phyloP scores from a whole-genome alignment of 179 eudicot species.

The Patellifolia procumbens region DNA sequence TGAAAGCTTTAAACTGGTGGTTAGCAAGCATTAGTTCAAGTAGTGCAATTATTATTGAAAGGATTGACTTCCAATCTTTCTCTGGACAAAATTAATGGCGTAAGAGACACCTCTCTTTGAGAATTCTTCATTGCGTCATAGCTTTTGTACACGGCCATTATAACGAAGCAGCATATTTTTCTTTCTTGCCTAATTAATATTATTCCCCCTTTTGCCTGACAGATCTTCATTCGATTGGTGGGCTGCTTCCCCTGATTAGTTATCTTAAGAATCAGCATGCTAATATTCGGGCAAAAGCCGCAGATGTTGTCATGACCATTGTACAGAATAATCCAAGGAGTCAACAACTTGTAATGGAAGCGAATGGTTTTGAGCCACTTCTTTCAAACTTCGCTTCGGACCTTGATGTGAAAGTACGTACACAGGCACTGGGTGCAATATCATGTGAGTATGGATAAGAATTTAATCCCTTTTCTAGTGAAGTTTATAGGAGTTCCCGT shows the following conservation, averaged over 20 bases:
- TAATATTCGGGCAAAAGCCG: conserved; percentile 88
- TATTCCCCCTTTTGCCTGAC: conserved; percentile 3
- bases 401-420: conserved; percentile 65
- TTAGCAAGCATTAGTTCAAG: too few species aligned
- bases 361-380: conserved; percentile 82
- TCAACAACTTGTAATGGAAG: conserved; percentile 89
- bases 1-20: too few species aligned
- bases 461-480: too few species aligned
- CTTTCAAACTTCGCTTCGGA: conserved; percentile 74
- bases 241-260: conserved; percentile 80
- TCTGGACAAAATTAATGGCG: background rate
- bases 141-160: background rate
- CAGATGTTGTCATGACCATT: conserved; percentile 84
- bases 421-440: conserved; percentile 88
- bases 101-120: background rate
- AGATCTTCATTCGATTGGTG: conserved; percentile 97
- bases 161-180: background rate
- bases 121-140: background rate
- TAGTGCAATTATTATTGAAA: background rate
- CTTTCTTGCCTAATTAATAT: background rate
- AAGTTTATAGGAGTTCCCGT: too few species aligned
- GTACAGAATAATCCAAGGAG: conserved; percentile 94
- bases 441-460: conserved; percentile 56
- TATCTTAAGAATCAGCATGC: conserved; percentile 77
- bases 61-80: background rate